Percentiles rank a stretch among this genome's conserved stretches.
These are phyloP conservation scores for Cylindrotheca closterium DNA, from an alignment of 108 stramenopile species.

Conservation along the genomic window DNA sequence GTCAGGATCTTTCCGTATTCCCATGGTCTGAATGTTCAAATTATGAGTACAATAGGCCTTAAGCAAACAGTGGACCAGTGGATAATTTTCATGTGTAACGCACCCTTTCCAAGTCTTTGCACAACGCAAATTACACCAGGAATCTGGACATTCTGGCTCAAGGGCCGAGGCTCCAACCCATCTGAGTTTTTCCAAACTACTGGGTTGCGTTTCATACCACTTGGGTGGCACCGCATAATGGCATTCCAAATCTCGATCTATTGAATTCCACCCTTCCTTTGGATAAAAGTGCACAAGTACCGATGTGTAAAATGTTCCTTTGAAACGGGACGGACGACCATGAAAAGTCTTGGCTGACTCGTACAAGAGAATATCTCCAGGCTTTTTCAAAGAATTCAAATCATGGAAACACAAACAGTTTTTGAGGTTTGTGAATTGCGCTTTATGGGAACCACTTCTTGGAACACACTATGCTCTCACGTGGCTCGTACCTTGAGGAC, in stretches of 20 bases:
- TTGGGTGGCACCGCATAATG: conserved; percentile 62
- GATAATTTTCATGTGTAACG: background rate
- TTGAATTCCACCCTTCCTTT: conserved; percentile 33
- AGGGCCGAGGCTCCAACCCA: conserved; percentile 51
- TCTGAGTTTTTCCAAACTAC: conserved; percentile 27
- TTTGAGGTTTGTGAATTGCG: too few relatives aligned
- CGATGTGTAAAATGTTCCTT: conserved; percentile 69
- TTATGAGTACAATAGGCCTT: background rate
- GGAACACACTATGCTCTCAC: too few relatives aligned
- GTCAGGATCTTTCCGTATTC: conserved; percentile 43
- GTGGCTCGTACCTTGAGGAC: too few relatives aligned
- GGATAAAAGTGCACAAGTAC: conserved; percentile 85
- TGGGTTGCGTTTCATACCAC: conserved; percentile 46
- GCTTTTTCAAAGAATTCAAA: too few relatives aligned
- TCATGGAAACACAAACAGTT: too few relatives aligned
- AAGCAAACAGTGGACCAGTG: background rate
- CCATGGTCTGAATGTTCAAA: conserved; percentile 30
- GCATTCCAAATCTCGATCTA: conserved; percentile 33
- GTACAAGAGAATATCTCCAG: conserved; percentile 87
- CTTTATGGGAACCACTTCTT: too few relatives aligned
- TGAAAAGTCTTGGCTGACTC: conserved; percentile 86
- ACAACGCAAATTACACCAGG: conserved; percentile 28
- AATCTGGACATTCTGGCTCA: conserved; percentile 69
- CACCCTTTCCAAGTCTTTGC: conserved; percentile 17
- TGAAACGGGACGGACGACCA: conserved; percentile 72